phyloP scores from a whole-genome alignment of 2,329 filamentous ascomycete species.

The Trichoderma sp. region DNA sequence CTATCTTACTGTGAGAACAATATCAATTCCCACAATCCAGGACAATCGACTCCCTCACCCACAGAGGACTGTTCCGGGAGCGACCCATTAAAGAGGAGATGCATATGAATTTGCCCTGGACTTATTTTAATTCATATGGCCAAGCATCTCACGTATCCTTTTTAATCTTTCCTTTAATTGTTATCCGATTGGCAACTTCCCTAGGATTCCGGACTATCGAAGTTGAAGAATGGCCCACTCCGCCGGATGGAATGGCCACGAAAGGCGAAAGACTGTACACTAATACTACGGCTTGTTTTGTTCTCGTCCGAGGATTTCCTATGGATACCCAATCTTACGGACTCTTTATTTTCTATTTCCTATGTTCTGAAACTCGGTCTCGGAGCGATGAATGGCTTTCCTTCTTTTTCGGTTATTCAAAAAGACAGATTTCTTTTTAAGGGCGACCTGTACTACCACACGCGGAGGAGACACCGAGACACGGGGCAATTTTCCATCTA shows the following conservation, averaged over 20 bases:
- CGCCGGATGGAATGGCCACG: constrained; percentile 18
- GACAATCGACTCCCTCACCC: constrained; percentile 3
- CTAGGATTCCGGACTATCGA: constrained; percentile 16
- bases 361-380: constrained; percentile 5
- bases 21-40: constrained; percentile 1
- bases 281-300: constrained; percentile 7
- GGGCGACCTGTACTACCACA: constrained; percentile 25
- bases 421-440: constrained; percentile 21
- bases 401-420: constrained; percentile 16
- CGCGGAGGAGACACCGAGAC: constrained; percentile 22
- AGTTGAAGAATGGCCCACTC: constrained; percentile 8
- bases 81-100: constrained; percentile 16
- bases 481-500: constrained; percentile 35
- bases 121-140: constrained; percentile 1
- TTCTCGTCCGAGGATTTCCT: constrained; percentile 18
- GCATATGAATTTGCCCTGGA: constrained; percentile 13
- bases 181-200: constrained; percentile 18
- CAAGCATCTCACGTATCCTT: constrained; percentile 9
- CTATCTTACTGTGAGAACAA: neutral
- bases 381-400: constrained; percentile 17
- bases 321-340: constrained; percentile 21
- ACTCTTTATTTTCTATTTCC: constrained; percentile 16
- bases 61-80: constrained; percentile 7
- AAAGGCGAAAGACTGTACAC: constrained; percentile 20
- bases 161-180: constrained; percentile 22